These are phyloP conservation scores for Trichoderma brevicompactum DNA, from an alignment of 2,329 filamentous ascomycete genomes.

Conservation along the genomic window DNA sequence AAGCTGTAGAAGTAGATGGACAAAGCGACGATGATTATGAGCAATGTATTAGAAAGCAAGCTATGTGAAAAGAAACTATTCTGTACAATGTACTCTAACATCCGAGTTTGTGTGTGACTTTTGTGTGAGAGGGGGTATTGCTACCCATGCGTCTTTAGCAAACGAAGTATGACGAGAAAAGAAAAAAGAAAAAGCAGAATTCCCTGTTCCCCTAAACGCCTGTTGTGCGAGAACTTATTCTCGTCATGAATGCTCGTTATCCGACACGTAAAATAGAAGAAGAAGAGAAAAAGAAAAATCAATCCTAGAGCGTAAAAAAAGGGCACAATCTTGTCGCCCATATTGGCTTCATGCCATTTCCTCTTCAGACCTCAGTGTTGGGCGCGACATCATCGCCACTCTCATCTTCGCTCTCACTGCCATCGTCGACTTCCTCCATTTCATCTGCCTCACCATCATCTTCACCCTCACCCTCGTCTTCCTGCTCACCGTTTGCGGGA, in stretches of 20 bases:
- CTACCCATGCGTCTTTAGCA: not conserved
- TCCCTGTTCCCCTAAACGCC: not conserved
- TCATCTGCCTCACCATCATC: not conserved
- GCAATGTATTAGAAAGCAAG: not conserved
- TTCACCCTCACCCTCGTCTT: not conserved
- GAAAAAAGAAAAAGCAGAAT: not conserved
- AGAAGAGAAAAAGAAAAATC: no score
- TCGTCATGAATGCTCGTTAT: no score
- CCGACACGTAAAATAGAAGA: no score
- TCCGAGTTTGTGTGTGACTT: not conserved
- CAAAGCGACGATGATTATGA: not conserved
- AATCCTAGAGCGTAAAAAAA: not conserved
- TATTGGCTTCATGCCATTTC: not conserved
- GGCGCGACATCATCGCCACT: not conserved
- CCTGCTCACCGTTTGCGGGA: not conserved
- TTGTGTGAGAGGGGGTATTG: not conserved
- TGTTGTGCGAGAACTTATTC: not conserved
- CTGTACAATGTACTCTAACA: not conserved
- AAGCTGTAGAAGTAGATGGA: conserved; percentile 1
- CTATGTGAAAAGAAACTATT: not conserved
- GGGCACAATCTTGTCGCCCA: not conserved
- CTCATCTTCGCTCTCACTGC: not conserved
- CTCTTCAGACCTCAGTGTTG: not conserved
- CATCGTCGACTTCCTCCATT: not conserved
- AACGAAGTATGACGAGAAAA: not conserved